Base-by-base conservation (phyloP, 2,329 filamentous ascomycete species). In the Ascomycota sp. region DNA sequence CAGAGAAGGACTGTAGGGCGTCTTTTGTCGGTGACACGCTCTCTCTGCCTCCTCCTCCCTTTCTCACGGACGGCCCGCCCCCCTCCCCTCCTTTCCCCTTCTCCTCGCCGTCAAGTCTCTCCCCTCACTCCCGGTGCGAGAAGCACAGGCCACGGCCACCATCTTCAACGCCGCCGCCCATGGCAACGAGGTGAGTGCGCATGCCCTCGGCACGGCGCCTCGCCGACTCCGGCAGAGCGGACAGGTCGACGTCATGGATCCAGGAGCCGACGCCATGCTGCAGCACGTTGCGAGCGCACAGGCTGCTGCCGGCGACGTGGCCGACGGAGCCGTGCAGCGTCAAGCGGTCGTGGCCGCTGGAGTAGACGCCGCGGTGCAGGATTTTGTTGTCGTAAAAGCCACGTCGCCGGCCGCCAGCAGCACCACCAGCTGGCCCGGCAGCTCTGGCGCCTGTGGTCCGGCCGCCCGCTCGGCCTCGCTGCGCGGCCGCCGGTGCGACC, bases 371-470 rank as follows among this genome's bases (percentile, higher is more conserved):
- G 4, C 76, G 57, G 43, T 82, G 77, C 37, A 91, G 48, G 38
- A 92, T 91, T 48, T 92, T 91, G 45, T 85, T 91, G 50, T 92
- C 73, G 46, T 92, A 92, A 43, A 92, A 92, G 25, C 78, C 11
- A 77, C 69, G 51, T 92, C 82, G 0, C 82, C 82, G 0, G 80
- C 63, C 36, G 65, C 55, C 36, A 91, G 56, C 44, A 57, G 45
- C 11, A 91, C 80, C 4, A 66, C 52, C 10, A 74, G 44, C 56
- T 83, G 73, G 0, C 57, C 68, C 0, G 73, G 69, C 39, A 89
- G 41, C 2, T 55, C 43, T 3, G 54, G 44, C 39, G 74, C 75
- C 41, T 69, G 77, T 0, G 75, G 73, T 13, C 60, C 69, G 1
- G 79, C 80, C 6, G 43, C 50, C 9, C 80, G 61, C 61, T 92